Evolutionary conservation across 2,329 filamentous ascomycete genomes (phyloP), one percentile per base, ranked within the genome.

Genomic region (Cladophialophora chaetospira): DNA sequence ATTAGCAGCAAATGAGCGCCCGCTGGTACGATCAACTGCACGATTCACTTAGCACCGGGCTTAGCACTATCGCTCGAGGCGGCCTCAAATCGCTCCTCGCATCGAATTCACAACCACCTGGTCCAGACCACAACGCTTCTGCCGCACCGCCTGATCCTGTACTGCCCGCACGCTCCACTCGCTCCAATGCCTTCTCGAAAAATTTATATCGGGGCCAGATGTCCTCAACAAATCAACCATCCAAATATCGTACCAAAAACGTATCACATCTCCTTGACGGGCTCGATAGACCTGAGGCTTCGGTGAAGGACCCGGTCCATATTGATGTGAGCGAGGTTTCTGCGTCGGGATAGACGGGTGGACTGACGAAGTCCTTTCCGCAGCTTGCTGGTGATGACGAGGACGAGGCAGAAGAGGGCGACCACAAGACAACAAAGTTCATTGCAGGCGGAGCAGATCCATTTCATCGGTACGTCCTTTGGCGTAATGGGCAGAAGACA

Each of bases 321-420:
- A 40, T 35, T 52, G 21, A 40, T 42, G 25, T 29, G 38, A 28
- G 13, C 21, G n/a, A 2, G 23, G 23, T 23, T 33, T 43, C n/a
- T 19, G 11, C 6, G 13, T 9, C 11, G 15, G 6, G 5, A 43
- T 29, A 28, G 28, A 29, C n/a, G 17, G 11, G 6, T 21, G 11
- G 19, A 31, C 29, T 49, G 26, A 52, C 47, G 23, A 42, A 3
- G 23, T 33, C 17, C 3, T 10, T 36, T 31, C 19, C 23, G 19
- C 50, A 62, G 60, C 52, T 62, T n/a, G 49, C 51, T 13, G 55
- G 56, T 53, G 60, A 62, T 51, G 60, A 62, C 36, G 57, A 57
- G 17, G 44, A 29, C 31, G 36, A 2, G 2, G 13, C 1, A 6
- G 23, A 23, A 15, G 11, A 13, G 25, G n/a, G n/a, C n/a, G n/a